phyloP scores from a whole-genome alignment of 768 basidiomycete genomes.

The Dacryopinax spathularia region DNA sequence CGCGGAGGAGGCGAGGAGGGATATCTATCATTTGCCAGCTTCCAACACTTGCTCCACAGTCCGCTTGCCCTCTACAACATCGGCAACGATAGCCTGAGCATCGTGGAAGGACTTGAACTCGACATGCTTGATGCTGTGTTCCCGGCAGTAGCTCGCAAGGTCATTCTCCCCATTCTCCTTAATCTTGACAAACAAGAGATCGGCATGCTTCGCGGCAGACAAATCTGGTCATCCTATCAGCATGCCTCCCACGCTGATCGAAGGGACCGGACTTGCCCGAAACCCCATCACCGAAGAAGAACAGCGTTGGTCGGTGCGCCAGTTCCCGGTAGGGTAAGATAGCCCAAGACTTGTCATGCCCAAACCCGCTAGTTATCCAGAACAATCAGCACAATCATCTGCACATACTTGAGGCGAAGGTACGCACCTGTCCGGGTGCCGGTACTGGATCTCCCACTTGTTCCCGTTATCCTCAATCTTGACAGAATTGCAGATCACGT shows the following conservation, averaged over 20 bases:
- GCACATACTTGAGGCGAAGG: not conserved
- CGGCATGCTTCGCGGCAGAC: constrained; percentile 83
- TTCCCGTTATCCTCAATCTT: constrained; percentile 44
- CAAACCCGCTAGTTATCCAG: constrained; percentile 45
- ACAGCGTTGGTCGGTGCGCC: constrained; percentile 56
- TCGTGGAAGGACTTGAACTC: constrained; percentile 58
- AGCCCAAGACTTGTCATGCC: constrained; percentile 93
- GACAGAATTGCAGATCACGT: constrained; percentile 90
- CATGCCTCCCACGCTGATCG: not conserved
- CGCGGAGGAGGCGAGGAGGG: too few relatives aligned
- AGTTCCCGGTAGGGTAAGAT: constrained; percentile 80
- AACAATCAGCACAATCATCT: not conserved
- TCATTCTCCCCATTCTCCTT: constrained; percentile 72
- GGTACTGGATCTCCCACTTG: constrained; percentile 66
- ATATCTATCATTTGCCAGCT: constrained; percentile 10
- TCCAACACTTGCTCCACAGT: constrained; percentile 38
- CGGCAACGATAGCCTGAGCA: constrained; percentile 45
- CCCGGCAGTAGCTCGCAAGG: constrained; percentile 64
- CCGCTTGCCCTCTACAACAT: constrained; percentile 58
- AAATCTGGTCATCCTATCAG: constrained; percentile 42
- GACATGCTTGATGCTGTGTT: constrained; percentile 65
- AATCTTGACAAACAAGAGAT: constrained; percentile 71
- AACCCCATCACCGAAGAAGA: constrained; percentile 98
- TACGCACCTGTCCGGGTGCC: constrained; percentile 73
- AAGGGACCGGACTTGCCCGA: constrained; percentile 46